A percentile compares a stretch with the other conserved stretches of the same genome.
phyloP scores from a whole-genome alignment of 768 basidiomycete species.

The Pisolithus orientalis region DNA sequence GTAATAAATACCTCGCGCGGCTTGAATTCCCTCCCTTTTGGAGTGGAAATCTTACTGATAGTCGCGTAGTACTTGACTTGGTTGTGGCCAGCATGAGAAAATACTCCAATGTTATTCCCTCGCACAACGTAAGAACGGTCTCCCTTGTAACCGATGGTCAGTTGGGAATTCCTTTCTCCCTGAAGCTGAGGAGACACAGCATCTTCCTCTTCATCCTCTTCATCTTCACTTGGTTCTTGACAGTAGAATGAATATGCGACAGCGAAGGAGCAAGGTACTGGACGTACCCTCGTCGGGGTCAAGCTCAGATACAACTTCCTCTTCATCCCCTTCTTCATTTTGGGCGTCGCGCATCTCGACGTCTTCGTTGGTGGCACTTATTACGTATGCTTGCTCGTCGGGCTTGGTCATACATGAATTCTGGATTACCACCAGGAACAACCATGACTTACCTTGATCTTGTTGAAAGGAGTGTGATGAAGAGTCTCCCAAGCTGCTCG shows the following conservation, averaged over 20 bases:
- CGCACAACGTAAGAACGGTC: conserved; percentile 92
- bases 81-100: conserved; percentile 63
- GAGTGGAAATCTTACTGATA: conserved; percentile 75
- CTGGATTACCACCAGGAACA: background rate
- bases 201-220: conserved; percentile 39
- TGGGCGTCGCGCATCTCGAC: conserved; percentile 81
- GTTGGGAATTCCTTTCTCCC: conserved; percentile 76
- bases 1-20: conserved; percentile 66
- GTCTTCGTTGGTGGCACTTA: conserved; percentile 71
- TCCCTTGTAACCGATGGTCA: conserved; percentile 93
- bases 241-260: background rate
- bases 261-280: background rate
- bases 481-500: conserved; percentile 75
- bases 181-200: conserved; percentile 33
- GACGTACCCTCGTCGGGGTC: conserved; percentile 53
- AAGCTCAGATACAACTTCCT: conserved; percentile 66
- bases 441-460: conserved; percentile 57
- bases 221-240: conserved; percentile 38
- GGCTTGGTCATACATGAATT: conserved; percentile 32
- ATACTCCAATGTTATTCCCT: conserved; percentile 88
- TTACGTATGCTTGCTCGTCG: conserved; percentile 84
- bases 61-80: conserved; percentile 82
- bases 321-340: conserved; percentile 74
- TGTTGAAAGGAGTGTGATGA: conserved; percentile 68
- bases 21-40: conserved; percentile 77